Evolutionary conservation across 2,329 filamentous ascomycete genomes (phyloP), one percentile per base, ranked within the genome.

Genomic region (Mycocentrospora acerina): DNA sequence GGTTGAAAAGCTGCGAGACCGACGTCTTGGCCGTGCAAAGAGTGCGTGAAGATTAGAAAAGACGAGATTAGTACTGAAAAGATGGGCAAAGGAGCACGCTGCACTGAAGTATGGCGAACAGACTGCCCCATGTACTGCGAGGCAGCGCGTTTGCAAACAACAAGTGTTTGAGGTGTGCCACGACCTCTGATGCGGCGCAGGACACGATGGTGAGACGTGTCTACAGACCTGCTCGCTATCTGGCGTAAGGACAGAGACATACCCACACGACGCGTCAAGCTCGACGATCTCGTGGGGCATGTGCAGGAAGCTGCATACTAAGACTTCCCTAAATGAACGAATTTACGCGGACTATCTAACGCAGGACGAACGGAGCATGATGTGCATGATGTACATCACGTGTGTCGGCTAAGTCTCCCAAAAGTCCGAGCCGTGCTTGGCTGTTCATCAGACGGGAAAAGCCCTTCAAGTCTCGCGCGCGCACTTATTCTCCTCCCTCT

Each of bases 111-210:
- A 51, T 42, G 43, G 37, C 43, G 41, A 41, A 42, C 36, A 22
- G 5, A 9, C 19, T 22, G 19, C 9, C 19, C 19, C 19, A 22
- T 5, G 9, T 22, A 22, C 19, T 22, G 19, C 9, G 19, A 48
- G 40, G 44, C 48, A 39, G 49, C 47, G 47, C 49, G 45, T 51
- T 51, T 32, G 44, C 48, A 48, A 55, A 58, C 55, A 43, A 36
- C 22, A 41, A 37, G 45, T 31, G 55, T 58, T 55, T 53, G 49
- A 53, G 32, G 35, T 32, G 48, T 54, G 49, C 44, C 42, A 42
- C 51, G 48, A 56, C 34, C 34, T 51, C 44, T 31, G 41, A 53
- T 48, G 40, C 51, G 53, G 44, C 42, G 34, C 35, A 36, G 38
- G 32, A 29, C 42, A 44, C 37, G 37, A 44, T 44, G 35, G 32